Evolutionary conservation across 208 protist species (phyloP), one percentile per base, ranked within the genome.

Genomic region (Phytomonas francai): DNA sequence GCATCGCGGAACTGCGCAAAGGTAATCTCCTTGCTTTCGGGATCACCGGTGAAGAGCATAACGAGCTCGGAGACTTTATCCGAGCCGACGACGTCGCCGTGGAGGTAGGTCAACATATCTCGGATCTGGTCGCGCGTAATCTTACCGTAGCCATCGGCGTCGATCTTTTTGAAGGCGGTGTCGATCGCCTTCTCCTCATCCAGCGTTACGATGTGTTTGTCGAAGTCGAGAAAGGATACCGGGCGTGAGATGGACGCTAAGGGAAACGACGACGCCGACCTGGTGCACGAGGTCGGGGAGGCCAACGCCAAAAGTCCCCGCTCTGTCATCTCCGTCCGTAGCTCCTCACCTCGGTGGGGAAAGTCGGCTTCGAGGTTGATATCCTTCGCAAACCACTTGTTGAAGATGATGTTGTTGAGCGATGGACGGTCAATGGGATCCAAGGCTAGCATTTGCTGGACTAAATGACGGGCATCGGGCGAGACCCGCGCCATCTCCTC

Each of bases 381-480:
- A 65, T 84, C 75, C 51, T 71, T 63, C 14, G 42, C 62, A 73
- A 98, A 97, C 95, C 97, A 98, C 61, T 42, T 59, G 60, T 91
- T 73, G 49, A 67, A 49, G 59, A 97, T 88, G 58, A 98, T 94
- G 51, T 98, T 76, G 34, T 92, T 81, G 32, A 93, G 70, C 12
- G 89, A 87, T 25, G 83, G 82, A 11, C 97, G 80, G 51, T 96
- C 87, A 3, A 67, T 84, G 3, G 95, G 95, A 58, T 97, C 88
- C 5, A 72, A 65, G 0, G 86, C 80, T 25, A 98, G 71, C 83
- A 98, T 97, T 42, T 73, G 65, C 11, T 39, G 58, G 19, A 93
- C 79, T 8, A 96, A 68, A n/a, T 72, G 66, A 19, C 79, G 82
- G 16, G 83, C 89, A 11, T 71, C 76, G 0, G 71, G 65, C 0